Evolutionary conservation across 1,139 yeast genomes (phyloP), one percentile per base, ranked within the genome.

Genomic region (Diutina siamensis): DNA sequence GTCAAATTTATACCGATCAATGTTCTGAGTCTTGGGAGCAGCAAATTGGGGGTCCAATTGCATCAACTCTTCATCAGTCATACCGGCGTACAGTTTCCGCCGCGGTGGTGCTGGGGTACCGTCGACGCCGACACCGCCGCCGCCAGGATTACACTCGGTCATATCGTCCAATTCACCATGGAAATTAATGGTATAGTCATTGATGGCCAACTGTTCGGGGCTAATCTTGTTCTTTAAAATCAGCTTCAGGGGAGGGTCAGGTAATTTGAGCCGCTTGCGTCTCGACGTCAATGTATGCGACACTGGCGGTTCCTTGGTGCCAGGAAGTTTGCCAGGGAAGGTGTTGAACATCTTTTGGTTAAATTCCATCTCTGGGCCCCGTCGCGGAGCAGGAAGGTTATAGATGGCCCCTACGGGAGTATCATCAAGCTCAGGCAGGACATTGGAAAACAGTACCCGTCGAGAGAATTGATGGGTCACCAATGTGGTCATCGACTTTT

Each of bases 1-100:
- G 55, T 69, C 74, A 51, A 71, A 71, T 51, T 25, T 38, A 10
- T 38, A 27, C 10, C 15, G 18, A n/a, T 21, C 22, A 4, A 35
- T 27, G 12, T 35, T 35, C 18, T 13, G 25, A 12, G 22, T 18
- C 25, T 38, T 38, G 5, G 20, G 18, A 15, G 22, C n/a, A 9
- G 42, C 32, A 22, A 21, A 38, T 12, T 38, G 42, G 1, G 42
- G 42, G 13, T 38, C 42, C 33, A 80, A 59, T 3, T 74, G 78
- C 55, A 78, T 62, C 45, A 82, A 62, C 57, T 82, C 87, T 51
- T 76, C 82, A 55, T 75, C 70, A 3, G 83, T 69, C 84, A 82
- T 76, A 2, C 72, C 81, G 12, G 76, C 72, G 52, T 78, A 72
- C 32, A 81, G 74, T 56, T 78, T 78, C 50, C 78, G 66, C 44